A percentile compares a stretch with the other conserved stretches of the same genome.
Evolutionary conservation across 2,329 filamentous ascomycete species (phyloP).

Genomic region (Penicillium freii): DNA sequence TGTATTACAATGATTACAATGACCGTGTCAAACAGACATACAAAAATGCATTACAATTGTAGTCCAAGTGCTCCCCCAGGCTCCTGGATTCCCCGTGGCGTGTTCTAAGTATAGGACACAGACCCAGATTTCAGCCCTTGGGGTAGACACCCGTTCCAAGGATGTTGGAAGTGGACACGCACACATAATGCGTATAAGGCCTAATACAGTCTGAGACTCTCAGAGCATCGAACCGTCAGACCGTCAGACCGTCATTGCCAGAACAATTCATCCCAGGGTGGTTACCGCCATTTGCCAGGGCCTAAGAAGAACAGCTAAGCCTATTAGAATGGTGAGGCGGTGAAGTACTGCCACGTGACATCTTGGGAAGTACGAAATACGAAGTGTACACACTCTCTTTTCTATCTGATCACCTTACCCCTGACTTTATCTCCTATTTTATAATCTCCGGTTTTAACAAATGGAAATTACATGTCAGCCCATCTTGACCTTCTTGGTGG

Average conservation of each 20-base stretch:
- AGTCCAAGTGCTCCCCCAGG: not conserved
- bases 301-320: not conserved
- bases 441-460: not conserved
- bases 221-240: too few species aligned
- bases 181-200: not conserved
- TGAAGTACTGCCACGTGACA: not conserved
- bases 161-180: not conserved
- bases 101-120: constrained; percentile 12
- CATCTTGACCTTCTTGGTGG: not conserved
- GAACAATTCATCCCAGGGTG: not conserved
- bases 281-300: constrained; percentile 14
- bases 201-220: not conserved
- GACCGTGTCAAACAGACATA: not conserved
- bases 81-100: constrained; percentile 6
- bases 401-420: not conserved
- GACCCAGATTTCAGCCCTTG: constrained; percentile 5
- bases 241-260: not conserved
- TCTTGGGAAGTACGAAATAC: not conserved
- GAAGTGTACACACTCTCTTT: not conserved
- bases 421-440: not conserved
- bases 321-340: not conserved
- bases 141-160: constrained; percentile 1
- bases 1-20: constrained; percentile 1
- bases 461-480: not conserved
- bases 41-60: not conserved